Base-by-base conservation (phyloP, 2,329 filamentous ascomycete species). In the Myriosclerotinia duriaeana region DNA sequence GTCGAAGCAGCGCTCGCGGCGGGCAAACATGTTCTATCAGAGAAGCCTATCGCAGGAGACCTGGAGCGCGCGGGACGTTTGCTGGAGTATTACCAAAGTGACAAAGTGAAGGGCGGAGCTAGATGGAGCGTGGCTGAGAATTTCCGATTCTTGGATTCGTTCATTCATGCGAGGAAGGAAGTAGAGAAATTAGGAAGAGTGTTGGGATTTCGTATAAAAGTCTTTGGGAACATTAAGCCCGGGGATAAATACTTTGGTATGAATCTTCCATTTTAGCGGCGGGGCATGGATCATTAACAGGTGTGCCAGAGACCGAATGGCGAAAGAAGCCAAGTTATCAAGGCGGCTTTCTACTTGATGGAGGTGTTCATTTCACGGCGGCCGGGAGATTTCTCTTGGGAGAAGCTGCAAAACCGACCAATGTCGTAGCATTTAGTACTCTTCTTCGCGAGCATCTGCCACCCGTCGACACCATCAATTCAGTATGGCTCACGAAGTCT, bases 341-440 rank as follows among this genome's bases (percentile, higher is more conserved):
- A 77, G 91, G 90, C 65, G 90, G 91, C 0, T 93, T 92, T 75
- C 76, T 93, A 65, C 84, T 93, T 2, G 90, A 93, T 73, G 89
- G 86, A 17, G 90, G 91, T 53, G 89, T 93, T 36, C 91, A 93
- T 76, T 88, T 85, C 68, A 80, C 87, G 8, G 90, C 90, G 9
- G 87, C 79, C 0, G 81, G 88, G 60, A 80, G 90, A 20, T 76
- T 84, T 42, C 74, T 93, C 53, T 78, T 92, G 2, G 79, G 81
- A 22, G 78, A 69, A 38, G 63, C 65, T 40, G 70, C 69, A 30
- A 71, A 69, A 62, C 72, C 73, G 26, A 69, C 65, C 11, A 46
- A 72, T 7, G 64, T 76, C 22, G 69, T 72, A 2, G 74, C 72
- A 26, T 76, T 72, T 36, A 72, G 72, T 5, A 68, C 72, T 34